phyloP scores from a whole-genome alignment of 495 filamentous ascomycete species.

The Hamigera avellanea region DNA sequence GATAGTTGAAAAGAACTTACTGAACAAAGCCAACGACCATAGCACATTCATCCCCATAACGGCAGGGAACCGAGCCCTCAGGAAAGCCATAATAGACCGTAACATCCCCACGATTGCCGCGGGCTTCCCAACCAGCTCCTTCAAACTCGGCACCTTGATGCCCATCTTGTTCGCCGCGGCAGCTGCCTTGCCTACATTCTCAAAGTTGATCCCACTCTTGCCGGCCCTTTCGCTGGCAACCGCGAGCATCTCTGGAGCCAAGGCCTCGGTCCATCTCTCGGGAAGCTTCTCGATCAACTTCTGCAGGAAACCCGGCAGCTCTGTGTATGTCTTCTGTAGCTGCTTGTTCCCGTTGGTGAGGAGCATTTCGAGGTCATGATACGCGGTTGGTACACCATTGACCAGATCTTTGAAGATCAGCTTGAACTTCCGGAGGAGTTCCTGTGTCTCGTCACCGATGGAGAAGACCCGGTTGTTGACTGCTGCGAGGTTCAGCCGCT shows the following conservation, averaged over 20 bases:
- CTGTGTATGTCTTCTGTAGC: conserved; percentile 62
- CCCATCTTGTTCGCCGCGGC: conserved; percentile 40
- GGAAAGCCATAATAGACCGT: conserved; percentile 71
- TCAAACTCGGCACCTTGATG: conserved; percentile 48
- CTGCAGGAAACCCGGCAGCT: conserved; percentile 72
- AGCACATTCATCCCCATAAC: conserved; percentile 77
- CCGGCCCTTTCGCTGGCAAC: conserved; percentile 59
- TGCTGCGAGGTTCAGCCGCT: conserved; percentile 67
- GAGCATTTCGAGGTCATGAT: conserved; percentile 73
- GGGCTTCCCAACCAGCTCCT: conserved; percentile 75
- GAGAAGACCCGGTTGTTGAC: conserved; percentile 72
- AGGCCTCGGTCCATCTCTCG: conserved; percentile 57
- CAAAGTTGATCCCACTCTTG: conserved; percentile 50
- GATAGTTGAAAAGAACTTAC: too few relatives aligned
- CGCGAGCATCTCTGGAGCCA: conserved; percentile 73
- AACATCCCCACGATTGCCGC: conserved; percentile 73
- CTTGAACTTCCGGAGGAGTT: conserved; percentile 73
- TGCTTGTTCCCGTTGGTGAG: conserved; percentile 69
- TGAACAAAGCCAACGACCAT: conserved; percentile 72
- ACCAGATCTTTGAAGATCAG: conserved; percentile 82
- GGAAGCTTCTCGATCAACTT: conserved; percentile 79
- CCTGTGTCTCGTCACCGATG: conserved; percentile 67
- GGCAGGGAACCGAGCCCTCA: conserved; percentile 74
- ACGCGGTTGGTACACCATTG: conserved; percentile 86
- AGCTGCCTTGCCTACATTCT: conserved; percentile 36